phyloP scores from a whole-genome alignment of 768 basidiomycete genomes.

The Suillus paluster region DNA sequence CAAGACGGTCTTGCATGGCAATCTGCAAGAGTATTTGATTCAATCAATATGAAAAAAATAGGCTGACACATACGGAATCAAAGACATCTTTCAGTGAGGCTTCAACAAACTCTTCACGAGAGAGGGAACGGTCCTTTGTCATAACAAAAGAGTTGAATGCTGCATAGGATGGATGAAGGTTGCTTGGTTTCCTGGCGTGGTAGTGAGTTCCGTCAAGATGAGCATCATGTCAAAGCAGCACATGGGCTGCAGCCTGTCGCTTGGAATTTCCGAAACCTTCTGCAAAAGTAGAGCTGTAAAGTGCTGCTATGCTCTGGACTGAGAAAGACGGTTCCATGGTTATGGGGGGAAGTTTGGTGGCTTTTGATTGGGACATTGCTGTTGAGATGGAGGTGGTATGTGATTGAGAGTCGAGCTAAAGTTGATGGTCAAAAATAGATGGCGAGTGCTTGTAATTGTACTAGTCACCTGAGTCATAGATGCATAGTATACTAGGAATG shows the following conservation, averaged over 20 bases:
- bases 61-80: slow-evolving; percentile 7
- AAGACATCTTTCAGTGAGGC: slow-evolving; percentile 2
- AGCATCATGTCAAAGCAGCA: slow-evolving; percentile 4
- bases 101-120: slow-evolving; percentile 1
- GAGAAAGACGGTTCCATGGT: slow-evolving; percentile 1
- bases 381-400: neutral
- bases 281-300: slow-evolving; percentile 6
- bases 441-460: too few relatives aligned
- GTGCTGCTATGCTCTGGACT: neutral
- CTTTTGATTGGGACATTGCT: too few relatives aligned
- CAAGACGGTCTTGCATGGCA: slow-evolving; percentile 15
- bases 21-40: slow-evolving; percentile 7
- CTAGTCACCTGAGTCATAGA: too few relatives aligned
- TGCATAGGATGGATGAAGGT: slow-evolving; percentile 8
- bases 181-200: neutral
- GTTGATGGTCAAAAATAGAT: too few relatives aligned
- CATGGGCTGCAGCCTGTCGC: slow-evolving; percentile 5
- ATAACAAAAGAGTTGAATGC: neutral
- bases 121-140: neutral
- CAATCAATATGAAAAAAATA: neutral
- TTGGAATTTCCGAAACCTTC: slow-evolving; percentile 7
- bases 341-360: too few relatives aligned
- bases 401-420: neutral
- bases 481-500: too few relatives aligned
- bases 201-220: slow-evolving; percentile 10